phyloP scores from a whole-genome alignment of 148 eudicot species.

The Rheum nobile region DNA sequence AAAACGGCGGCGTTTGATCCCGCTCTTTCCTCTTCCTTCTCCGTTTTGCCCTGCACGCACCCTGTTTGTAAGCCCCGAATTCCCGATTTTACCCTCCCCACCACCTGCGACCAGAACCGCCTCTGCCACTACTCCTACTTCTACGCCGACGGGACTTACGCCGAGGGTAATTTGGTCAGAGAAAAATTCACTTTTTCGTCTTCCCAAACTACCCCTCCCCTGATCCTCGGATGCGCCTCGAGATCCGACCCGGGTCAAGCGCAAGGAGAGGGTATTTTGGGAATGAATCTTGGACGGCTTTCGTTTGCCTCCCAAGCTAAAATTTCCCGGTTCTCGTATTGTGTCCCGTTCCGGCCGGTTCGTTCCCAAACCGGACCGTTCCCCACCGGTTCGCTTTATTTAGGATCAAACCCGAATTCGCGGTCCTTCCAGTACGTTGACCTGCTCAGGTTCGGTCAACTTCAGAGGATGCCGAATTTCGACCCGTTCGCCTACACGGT shows the following conservation, averaged over 20 bases:
- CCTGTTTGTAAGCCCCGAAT: not conserved
- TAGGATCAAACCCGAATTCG: not conserved
- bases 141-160: constrained; percentile 4
- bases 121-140: constrained; percentile 8
- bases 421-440: not conserved
- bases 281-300: not conserved
- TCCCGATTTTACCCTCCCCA: constrained; percentile 8
- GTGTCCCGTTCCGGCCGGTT: not conserved
- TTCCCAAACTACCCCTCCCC: not conserved
- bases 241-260: not conserved
- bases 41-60: not conserved
- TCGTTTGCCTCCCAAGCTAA: not conserved
- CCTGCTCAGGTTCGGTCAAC: not conserved
- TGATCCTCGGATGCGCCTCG: constrained; percentile 3
- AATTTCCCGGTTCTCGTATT: not conserved
- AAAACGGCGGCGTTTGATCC: not conserved
- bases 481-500: constrained; percentile 5
- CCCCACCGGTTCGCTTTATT: not conserved
- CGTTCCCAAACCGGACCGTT: not conserved
- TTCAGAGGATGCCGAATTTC: not conserved
- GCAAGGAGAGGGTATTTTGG: constrained; percentile 6
- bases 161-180: not conserved
- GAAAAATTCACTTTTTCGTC: not conserved
- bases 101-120: constrained; percentile 6
- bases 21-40: not conserved